Evolutionary conservation across 2,329 filamentous ascomycete genomes (phyloP).

Genomic region (Penicillium sclerotiorum): DNA sequence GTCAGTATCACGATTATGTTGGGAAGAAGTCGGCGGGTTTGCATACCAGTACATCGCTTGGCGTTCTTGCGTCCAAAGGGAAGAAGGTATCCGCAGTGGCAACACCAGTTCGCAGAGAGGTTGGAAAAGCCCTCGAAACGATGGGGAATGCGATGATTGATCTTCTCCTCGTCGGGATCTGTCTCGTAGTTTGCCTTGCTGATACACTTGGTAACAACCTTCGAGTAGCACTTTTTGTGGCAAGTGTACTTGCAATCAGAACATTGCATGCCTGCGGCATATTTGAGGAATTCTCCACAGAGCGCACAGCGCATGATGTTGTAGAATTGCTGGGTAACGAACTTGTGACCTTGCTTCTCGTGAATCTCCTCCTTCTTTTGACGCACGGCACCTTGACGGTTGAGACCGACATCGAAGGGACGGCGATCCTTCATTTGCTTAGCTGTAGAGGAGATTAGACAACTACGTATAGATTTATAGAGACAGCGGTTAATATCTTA

Average conservation of each 20-base stretch:
- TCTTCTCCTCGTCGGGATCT: conserved; percentile 98
- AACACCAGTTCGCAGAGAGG: conserved; percentile 98
- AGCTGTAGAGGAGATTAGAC: too few species aligned
- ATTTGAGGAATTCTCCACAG: conserved; percentile 97
- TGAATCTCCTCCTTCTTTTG: conserved; percentile 98
- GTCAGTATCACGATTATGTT: conserved; percentile 18
- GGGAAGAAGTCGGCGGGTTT: conserved; percentile 6
- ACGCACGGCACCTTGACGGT: conserved; percentile 91
- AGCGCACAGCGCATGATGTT: conserved; percentile 99
- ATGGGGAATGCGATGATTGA: conserved; percentile 98
- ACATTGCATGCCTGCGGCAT: conserved; percentile 98
- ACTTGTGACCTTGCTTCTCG: conserved; percentile 99
- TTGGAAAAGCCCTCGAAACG: conserved; percentile 96
- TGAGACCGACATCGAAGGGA: conserved; percentile 84
- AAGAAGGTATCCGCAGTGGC: conserved; percentile 94
- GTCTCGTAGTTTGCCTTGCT: conserved; percentile 99
- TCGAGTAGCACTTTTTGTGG: conserved; percentile 94
- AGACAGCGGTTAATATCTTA: conserved; percentile 45
- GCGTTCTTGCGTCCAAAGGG: conserved; percentile 95
- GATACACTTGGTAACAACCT: conserved; percentile 98
- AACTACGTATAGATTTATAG: too few species aligned
- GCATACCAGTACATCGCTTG: conserved; percentile 80
- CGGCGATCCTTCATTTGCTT: conserved; percentile 85
- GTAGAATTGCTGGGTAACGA: conserved; percentile 98
- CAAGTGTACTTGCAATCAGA: conserved; percentile 99